phyloP scores from a whole-genome alignment of 2,329 filamentous ascomycete genomes.

The Exophiala mesophila region DNA sequence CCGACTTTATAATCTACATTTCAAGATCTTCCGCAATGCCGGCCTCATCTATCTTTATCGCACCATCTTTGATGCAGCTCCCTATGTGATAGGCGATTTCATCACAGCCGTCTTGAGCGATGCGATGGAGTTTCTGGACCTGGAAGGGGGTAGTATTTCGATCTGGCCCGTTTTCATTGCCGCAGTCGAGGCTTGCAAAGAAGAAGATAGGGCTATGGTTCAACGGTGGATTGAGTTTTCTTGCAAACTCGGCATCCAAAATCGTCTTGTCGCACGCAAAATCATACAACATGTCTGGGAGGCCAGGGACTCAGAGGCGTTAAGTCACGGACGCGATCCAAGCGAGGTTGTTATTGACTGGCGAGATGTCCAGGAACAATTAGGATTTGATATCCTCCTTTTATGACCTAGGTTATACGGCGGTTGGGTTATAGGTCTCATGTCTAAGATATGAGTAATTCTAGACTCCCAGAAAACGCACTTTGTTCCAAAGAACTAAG shows the following conservation, averaged over 20 bases:
- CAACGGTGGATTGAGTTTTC: neutral
- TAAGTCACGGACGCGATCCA: neutral
- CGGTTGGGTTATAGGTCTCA: too few species aligned
- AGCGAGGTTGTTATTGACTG: neutral
- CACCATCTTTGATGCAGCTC: neutral
- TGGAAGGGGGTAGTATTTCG: neutral
- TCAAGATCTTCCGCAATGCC: neutral
- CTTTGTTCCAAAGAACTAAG: too few species aligned
- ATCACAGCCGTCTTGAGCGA: neutral
- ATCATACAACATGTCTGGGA: neutral
- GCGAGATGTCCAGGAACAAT: neutral
- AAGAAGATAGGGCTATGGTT: neutral
- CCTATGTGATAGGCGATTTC: neutral
- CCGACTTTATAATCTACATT: neutral
- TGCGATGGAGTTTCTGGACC: neutral
- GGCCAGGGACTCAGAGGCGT: neutral
- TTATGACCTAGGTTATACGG: too few species aligned
- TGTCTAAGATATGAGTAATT: too few species aligned
- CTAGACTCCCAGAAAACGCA: too few species aligned
- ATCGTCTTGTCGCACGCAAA: neutral
- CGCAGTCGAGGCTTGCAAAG: neutral
- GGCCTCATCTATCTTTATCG: neutral
- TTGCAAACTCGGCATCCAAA: neutral
- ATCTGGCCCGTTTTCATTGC: neutral
- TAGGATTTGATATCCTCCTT: neutral